Evolutionary conservation across 495 filamentous ascomycete genomes (phyloP).

Genomic region (Aspergillus baeticus): DNA sequence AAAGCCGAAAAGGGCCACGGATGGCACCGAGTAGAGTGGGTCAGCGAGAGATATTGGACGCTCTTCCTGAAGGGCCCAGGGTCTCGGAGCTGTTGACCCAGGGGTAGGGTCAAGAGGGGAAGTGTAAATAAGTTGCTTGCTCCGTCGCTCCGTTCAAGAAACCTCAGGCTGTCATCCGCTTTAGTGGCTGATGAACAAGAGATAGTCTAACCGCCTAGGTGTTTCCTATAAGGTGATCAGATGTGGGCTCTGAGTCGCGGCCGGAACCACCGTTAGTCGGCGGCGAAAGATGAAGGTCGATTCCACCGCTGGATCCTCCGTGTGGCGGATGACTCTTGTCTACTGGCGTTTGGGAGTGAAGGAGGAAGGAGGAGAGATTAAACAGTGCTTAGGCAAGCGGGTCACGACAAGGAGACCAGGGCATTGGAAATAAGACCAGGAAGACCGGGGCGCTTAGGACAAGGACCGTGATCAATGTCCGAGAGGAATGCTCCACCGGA

Average conservation of each 20-base stretch:
- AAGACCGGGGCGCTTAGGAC: slow-evolving; percentile 15
- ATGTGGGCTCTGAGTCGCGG: slow-evolving; percentile 20
- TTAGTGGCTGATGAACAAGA: slow-evolving; percentile 8
- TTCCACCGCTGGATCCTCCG: slow-evolving; percentile 24
- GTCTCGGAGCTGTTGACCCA: slow-evolving; percentile 18
- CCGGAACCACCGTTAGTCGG: slow-evolving; percentile 21
- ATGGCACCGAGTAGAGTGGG: slow-evolving; percentile 34
- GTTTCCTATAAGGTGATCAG: slow-evolving; percentile 10
- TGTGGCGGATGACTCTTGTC: slow-evolving; percentile 13
- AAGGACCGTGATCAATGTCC: slow-evolving; percentile 19
- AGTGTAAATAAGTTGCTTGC: slow-evolving; percentile 9
- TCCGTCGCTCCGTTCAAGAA: not conserved
- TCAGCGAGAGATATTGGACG: slow-evolving; percentile 25
- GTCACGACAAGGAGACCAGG: slow-evolving; percentile 17
- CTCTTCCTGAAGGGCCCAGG: slow-evolving; percentile 30
- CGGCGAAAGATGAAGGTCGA: slow-evolving; percentile 22
- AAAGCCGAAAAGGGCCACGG: slow-evolving; percentile 10
- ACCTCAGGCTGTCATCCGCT: not conserved
- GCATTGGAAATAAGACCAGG: slow-evolving; percentile 21
- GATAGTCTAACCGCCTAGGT: slow-evolving; percentile 9
- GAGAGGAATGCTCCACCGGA: slow-evolving; percentile 21
- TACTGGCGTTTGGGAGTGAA: slow-evolving; percentile 19
- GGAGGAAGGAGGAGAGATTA: slow-evolving; percentile 26
- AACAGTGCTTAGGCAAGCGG: slow-evolving; percentile 26
- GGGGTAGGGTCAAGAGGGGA: slow-evolving; percentile 3